These are phyloP conservation scores for Boletus bicolor DNA, from an alignment of 768 basidiomycete genomes.

Conservation along the genomic window DNA sequence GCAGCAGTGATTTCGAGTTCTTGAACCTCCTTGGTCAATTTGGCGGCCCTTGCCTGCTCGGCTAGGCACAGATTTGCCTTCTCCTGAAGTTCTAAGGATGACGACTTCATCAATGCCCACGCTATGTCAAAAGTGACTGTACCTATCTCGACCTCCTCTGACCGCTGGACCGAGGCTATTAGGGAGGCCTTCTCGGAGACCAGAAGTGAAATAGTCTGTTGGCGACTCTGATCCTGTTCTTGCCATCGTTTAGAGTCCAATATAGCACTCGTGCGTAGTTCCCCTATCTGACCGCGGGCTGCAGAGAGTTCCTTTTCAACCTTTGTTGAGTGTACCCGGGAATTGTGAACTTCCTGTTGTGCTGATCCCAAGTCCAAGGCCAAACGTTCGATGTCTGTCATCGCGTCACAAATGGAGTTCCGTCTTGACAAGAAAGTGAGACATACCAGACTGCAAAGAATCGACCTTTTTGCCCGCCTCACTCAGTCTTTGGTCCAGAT, in stretches of 20 bases:
- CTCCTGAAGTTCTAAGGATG: conserved; percentile 40
- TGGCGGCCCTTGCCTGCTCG: conserved; percentile 40
- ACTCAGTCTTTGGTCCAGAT: conserved; percentile 12
- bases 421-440: conserved; percentile 20
- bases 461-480: conserved; percentile 5
- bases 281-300: conserved; percentile 20
- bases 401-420: conserved; percentile 24
- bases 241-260: conserved; percentile 20
- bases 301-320: conserved; percentile 22
- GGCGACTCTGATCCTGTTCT: conserved; percentile 51
- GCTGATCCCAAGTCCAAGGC: conserved; percentile 16
- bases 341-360: conserved; percentile 10
- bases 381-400: conserved; percentile 20
- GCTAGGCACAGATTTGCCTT: conserved; percentile 40
- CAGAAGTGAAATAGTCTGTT: conserved; percentile 72
- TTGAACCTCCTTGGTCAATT: conserved; percentile 41
- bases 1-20: conserved; percentile 40
- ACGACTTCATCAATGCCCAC: not conserved
- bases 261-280: conserved; percentile 12
- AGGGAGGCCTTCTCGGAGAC: conserved; percentile 71
- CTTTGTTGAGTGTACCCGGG: conserved; percentile 11
- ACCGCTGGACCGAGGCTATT: conserved; percentile 51
- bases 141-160: conserved; percentile 64
- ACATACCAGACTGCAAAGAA: conserved; percentile 24
- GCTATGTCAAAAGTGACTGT: conserved; percentile 19